Evolutionary conservation across 1,139 yeast genomes (phyloP).

Genomic region (Pichia sp.): DNA sequence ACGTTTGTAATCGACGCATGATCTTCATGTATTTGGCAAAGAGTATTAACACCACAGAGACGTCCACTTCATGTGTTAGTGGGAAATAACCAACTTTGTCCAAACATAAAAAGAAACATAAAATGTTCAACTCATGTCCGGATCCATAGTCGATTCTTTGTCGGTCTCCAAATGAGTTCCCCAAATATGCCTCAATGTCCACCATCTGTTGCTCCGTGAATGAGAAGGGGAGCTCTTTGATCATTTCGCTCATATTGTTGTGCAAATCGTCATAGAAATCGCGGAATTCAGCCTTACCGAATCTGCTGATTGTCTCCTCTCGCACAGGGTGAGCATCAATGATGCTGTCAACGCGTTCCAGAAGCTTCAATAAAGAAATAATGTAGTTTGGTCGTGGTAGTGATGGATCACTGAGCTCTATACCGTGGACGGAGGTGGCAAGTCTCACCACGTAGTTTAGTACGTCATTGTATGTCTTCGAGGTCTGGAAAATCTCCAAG

Average conservation of each 20-base stretch:
- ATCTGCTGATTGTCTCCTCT: slow-evolving; percentile 64
- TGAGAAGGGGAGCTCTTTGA: slow-evolving; percentile 10
- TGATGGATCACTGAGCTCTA: slow-evolving; percentile 41
- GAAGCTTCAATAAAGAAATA: slow-evolving; percentile 30
- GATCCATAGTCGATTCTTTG: slow-evolving; percentile 92
- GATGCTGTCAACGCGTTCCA: slow-evolving; percentile 39
- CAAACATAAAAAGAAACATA: slow-evolving; percentile 50
- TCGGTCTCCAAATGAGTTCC: slow-evolving; percentile 68
- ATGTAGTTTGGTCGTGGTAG: slow-evolving; percentile 29
- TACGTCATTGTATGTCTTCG: slow-evolving; percentile 44
- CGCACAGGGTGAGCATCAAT: slow-evolving; percentile 60
- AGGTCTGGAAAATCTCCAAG: slow-evolving; percentile 52
- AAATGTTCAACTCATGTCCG: slow-evolving; percentile 89
- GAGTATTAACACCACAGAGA: slow-evolving; percentile 52
- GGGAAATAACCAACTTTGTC: slow-evolving; percentile 20
- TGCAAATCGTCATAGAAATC: slow-evolving; percentile 75
- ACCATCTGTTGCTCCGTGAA: slow-evolving; percentile 12
- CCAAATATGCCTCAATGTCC: slow-evolving; percentile 21
- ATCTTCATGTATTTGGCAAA: slow-evolving; percentile 53
- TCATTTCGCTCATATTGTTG: slow-evolving; percentile 25
- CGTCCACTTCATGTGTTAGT: slow-evolving; percentile 32
- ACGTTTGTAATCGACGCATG: slow-evolving; percentile 43
- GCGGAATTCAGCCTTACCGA: slow-evolving; percentile 86
- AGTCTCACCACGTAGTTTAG: slow-evolving; percentile 49
- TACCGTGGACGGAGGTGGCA: slow-evolving; percentile 64